These are phyloP conservation scores for Mollisiaceae sp. DNA, from an alignment of 2,329 filamentous ascomycete species.

Conservation along the genomic window DNA sequence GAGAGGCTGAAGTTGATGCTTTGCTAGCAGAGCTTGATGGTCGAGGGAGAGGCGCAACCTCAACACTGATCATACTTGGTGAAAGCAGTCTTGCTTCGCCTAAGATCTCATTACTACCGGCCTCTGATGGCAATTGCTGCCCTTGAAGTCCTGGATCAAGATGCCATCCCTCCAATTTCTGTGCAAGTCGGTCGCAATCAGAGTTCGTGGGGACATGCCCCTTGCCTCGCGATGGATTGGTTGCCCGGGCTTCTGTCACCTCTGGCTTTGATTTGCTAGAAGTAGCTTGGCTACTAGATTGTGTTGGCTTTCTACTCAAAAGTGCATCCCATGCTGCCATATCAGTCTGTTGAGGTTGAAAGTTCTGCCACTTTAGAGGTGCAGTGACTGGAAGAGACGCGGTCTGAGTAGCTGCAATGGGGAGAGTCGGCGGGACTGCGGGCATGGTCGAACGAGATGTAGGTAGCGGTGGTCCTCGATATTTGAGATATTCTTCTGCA, in stretches of 20 bases:
- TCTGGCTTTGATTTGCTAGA: not conserved
- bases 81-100: not conserved
- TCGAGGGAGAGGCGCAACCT: not conserved
- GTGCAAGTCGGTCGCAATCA: slow-evolving; percentile 22
- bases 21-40: not conserved
- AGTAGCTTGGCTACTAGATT: not conserved
- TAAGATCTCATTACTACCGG: not conserved
- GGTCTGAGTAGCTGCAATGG: not conserved
- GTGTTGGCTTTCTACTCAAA: not conserved
- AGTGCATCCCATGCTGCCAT: slow-evolving; percentile 8
- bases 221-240: slow-evolving; percentile 2
- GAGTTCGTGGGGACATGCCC: slow-evolving; percentile 22
- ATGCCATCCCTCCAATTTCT: not conserved
- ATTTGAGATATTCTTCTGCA: not conserved
- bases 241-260: too few species aligned
- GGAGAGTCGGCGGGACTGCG: not conserved
- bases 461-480: not conserved
- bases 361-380: not conserved
- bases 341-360: slow-evolving; percentile 8
- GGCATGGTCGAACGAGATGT: not conserved
- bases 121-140: not conserved
- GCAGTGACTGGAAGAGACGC: not conserved
- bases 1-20: slow-evolving; percentile 1
- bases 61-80: not conserved
- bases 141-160: not conserved